These are phyloP conservation scores for Phellinidium pouzarii DNA, from an alignment of 1,284 basidiomycete genomes.

Conservation along the genomic window DNA sequence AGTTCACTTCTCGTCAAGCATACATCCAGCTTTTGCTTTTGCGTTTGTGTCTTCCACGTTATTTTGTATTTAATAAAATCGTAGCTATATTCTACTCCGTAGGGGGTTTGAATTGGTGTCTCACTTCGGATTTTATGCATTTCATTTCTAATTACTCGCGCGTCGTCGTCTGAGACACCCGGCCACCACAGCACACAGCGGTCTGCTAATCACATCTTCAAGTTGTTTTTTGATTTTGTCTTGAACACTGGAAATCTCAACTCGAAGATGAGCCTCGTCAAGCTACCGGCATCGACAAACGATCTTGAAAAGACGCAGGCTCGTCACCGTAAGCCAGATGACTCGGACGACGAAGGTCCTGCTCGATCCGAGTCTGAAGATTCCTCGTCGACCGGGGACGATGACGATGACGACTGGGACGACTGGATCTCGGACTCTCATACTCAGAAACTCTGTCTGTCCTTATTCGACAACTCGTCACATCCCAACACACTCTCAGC, in stretches of 20 bases:
- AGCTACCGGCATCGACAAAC: constrained; percentile 14
- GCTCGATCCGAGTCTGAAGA: constrained; percentile 1
- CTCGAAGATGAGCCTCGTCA: constrained; percentile 12
- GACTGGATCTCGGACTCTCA: constrained; percentile 74
- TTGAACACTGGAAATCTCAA: neutral
- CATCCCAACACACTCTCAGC: constrained; percentile 59
- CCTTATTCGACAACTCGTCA: constrained; percentile 72
- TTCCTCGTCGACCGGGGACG: constrained; percentile 27
- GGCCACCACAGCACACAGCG: too few relatives aligned
- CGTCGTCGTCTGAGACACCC: too few relatives aligned
- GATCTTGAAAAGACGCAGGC: constrained; percentile 15
- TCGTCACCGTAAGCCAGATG: neutral
- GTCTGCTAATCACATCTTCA: too few relatives aligned
- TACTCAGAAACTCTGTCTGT: constrained; percentile 50
- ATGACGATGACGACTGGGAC: constrained; percentile 68
- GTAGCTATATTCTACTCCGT: too few relatives aligned
- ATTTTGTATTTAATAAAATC: too few relatives aligned
- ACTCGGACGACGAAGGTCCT: constrained; percentile 1
- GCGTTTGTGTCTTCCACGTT: too few relatives aligned
- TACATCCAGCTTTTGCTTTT: too few relatives aligned
- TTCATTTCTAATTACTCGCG: too few relatives aligned
- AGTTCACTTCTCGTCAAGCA: too few relatives aligned
- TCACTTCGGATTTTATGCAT: too few relatives aligned
- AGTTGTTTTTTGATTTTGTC: neutral
- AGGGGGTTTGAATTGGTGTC: too few relatives aligned